phyloP scores from a whole-genome alignment of 1,284 basidiomycete species.

The Pseudozyma thailandica region DNA sequence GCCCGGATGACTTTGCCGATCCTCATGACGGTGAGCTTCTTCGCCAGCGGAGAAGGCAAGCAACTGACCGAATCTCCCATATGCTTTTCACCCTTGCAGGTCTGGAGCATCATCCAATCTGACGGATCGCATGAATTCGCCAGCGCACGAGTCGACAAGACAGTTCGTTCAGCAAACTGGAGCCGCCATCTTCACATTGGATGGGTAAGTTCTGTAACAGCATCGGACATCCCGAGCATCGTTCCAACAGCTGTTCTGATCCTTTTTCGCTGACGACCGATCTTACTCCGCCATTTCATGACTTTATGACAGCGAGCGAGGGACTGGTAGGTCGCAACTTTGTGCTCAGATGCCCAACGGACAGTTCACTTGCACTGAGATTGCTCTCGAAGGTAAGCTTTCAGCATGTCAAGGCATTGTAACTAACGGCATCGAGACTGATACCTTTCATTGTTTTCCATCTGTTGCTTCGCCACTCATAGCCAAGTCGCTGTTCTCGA shows the following conservation, averaged over 20 bases:
- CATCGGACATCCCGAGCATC: slow-evolving; percentile 1
- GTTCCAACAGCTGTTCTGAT: not conserved
- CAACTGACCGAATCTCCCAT: not conserved
- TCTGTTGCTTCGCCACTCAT: not conserved
- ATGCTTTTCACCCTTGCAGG: slow-evolving; percentile 9
- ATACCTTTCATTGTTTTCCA: not conserved
- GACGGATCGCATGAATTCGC: slow-evolving; percentile 39
- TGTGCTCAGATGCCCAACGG: slow-evolving; percentile 44
- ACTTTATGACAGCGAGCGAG: slow-evolving; percentile 28
- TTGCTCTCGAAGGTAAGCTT: slow-evolving; percentile 52
- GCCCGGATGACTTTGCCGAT: no score
- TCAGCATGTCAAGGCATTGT: not conserved
- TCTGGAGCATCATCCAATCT: slow-evolving; percentile 48
- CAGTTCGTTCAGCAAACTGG: slow-evolving; percentile 37
- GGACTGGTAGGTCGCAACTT: slow-evolving; percentile 38
- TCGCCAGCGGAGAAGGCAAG: not conserved
- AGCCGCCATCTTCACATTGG: slow-evolving; percentile 39
- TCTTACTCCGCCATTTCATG: not conserved
- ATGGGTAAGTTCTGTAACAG: slow-evolving; percentile 39
- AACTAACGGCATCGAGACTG: not conserved
- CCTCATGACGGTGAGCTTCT: not conserved
- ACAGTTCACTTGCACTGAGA: slow-evolving; percentile 39
- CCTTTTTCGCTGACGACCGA: not conserved
- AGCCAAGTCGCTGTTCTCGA: slow-evolving; percentile 53
- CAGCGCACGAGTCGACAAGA: slow-evolving; percentile 33